Conservation (phyloP, 768 basidiomycete species). For the Calvatia gigantea region DNA sequence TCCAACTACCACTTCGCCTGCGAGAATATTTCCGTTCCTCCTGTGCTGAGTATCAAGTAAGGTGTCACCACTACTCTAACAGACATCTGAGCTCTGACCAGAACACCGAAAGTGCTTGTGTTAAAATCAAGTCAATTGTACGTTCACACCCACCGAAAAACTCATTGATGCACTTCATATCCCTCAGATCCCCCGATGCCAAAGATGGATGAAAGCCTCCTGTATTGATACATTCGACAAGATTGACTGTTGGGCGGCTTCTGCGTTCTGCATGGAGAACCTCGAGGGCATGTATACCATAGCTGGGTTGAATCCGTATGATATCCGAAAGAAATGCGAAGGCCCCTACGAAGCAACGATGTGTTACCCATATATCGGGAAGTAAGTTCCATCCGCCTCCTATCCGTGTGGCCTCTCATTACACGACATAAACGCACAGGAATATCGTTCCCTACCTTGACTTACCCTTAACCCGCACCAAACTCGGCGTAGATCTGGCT, state of each 20-base stretch:
- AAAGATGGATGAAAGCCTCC: slow-evolving; percentile 44
- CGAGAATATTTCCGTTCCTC: slow-evolving; percentile 43
- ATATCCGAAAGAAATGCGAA: slow-evolving; percentile 60
- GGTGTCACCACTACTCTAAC: slow-evolving; percentile 25
- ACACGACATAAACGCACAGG: slow-evolving; percentile 33
- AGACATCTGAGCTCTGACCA: slow-evolving; percentile 25
- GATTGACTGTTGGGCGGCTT: slow-evolving; percentile 61
- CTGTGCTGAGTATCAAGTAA: slow-evolving; percentile 43
- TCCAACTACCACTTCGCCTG: slow-evolving; percentile 52
- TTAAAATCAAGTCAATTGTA: slow-evolving; percentile 58
- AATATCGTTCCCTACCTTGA: slow-evolving; percentile 61
- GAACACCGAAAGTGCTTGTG: slow-evolving; percentile 42
- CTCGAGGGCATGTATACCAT: slow-evolving; percentile 27
- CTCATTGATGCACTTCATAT: not conserved
- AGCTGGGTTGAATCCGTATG: slow-evolving; percentile 58
- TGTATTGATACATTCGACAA: slow-evolving; percentile 66
- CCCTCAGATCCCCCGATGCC: slow-evolving; percentile 58
- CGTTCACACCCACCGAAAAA: slow-evolving; percentile 14
- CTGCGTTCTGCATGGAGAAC: slow-evolving; percentile 52
- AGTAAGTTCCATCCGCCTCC: not conserved
- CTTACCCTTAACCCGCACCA: slow-evolving; percentile 44
- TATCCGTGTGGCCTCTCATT: too few relatives aligned
- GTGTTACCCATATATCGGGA: slow-evolving; percentile 55
- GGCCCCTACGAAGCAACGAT: slow-evolving; percentile 42
- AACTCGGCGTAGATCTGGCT: slow-evolving; percentile 58